Base-by-base conservation (phyloP, 768 basidiomycete genomes). In the Psilocybe azurescens region DNA sequence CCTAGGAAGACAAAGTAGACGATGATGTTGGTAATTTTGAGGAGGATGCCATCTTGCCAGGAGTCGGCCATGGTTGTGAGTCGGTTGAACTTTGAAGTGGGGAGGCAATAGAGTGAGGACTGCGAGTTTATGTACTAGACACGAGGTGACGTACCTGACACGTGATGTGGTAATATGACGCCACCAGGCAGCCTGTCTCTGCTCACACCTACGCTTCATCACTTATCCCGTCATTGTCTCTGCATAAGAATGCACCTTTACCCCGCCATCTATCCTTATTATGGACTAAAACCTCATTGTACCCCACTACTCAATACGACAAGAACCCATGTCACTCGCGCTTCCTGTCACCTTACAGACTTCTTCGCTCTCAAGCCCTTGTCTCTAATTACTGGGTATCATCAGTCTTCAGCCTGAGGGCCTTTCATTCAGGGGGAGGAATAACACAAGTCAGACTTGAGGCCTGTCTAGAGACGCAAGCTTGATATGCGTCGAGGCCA, bases 1-100 rank as follows among this genome's bases (percentile, higher is more conserved):
- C 93, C 95, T n/a, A 97, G 80, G 77, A 96, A 94, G 62, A 91
- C 72, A 71, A 94, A 83, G 73, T 93, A 97, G 51, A 91, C 89
- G 58, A 94, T 59, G 59, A 97, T 82, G 77, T 97, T 97, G 64
- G 86, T 76, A 69, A 96, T 79, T 83, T 97, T 95, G 82, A 95
- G 86, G 41, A 89, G 67, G 65, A 96, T 86, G 14, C 86, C 89
- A 72, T 96, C 93, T 66, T 81, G 89, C 92, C 93, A 92, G 50
- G 71, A 60, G 74, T 85, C 83, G 64, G 87, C 77, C 86, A 88
- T 87, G 70, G 69, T 81, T 65, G 70, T 65, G 53, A 55, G 61
- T 28, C 39, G 62, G 56, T 63, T 56, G 53, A 65, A 13, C 2
- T n/a, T 13, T 44, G 7, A 11, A 36, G 60, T 64, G 32, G 39